Conservation (phyloP, 208 protist genomes). For the Porcisia deanei region DNA sequence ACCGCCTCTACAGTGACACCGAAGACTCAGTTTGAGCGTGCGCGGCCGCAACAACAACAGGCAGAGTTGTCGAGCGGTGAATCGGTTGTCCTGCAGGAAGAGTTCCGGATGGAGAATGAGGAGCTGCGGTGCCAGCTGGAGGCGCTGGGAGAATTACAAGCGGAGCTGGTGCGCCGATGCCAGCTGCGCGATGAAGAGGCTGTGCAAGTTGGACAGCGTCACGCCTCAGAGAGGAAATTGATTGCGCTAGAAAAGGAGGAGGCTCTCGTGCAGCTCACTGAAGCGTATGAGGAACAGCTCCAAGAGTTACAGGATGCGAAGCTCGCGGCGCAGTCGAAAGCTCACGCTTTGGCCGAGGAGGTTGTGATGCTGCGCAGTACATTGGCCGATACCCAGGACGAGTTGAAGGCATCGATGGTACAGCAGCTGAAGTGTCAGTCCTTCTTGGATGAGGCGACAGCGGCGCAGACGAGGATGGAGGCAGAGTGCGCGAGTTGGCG, state of each 20-base stretch:
- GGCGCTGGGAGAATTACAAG: slow-evolving; percentile 21
- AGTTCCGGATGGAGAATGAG: slow-evolving; percentile 10
- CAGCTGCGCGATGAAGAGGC: slow-evolving; percentile 12
- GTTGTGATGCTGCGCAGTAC: neutral
- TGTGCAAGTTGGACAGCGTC: slow-evolving; percentile 1
- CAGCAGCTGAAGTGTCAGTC: slow-evolving; percentile 2
- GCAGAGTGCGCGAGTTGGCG: neutral
- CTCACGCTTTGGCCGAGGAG: neutral
- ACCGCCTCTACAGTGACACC: neutral
- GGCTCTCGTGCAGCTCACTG: neutral
- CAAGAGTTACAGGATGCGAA: slow-evolving; percentile 5
- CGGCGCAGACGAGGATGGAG: neutral
- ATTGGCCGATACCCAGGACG: slow-evolving; percentile 10
- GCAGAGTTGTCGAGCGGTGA: neutral
- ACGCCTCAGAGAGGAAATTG: slow-evolving; percentile 4
- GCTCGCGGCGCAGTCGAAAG: neutral
- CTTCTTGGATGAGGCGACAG: neutral
- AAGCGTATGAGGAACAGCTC: slow-evolving; percentile 7
- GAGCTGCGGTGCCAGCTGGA: slow-evolving; percentile 19
- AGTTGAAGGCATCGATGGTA: slow-evolving; percentile 14
- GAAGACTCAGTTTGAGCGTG: neutral
- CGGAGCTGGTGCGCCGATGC: slow-evolving; percentile 26
- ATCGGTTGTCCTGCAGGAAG: neutral
- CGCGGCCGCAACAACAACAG: slow-evolving; percentile 9
- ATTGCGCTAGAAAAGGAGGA: slow-evolving; percentile 12